Percentiles rank a stretch among this genome's conserved stretches.
Conservation (phyloP, 2,329 filamentous ascomycete species). For the Paradendryphiella salina region DNA sequence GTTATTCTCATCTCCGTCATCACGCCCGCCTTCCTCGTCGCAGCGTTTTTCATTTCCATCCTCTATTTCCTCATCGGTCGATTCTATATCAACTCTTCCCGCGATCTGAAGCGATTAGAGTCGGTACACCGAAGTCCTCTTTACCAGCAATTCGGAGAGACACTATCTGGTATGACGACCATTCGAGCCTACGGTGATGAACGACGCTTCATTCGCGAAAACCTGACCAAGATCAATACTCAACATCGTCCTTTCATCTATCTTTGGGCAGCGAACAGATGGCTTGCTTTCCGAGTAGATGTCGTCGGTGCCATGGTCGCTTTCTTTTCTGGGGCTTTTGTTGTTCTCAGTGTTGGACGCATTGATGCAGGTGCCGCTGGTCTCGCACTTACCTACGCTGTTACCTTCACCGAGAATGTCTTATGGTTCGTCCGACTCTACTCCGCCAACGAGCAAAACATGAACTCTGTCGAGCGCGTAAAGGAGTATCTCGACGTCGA, state of each 20-base stretch:
- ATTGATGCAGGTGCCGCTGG: slow-evolving; percentile 92
- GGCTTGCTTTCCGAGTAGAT: slow-evolving; percentile 92
- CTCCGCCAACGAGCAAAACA: slow-evolving; percentile 95
- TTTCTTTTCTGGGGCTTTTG: slow-evolving; percentile 91
- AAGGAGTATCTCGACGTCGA: slow-evolving; percentile 97
- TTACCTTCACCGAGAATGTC: slow-evolving; percentile 95
- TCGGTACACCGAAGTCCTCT: slow-evolving; percentile 91
- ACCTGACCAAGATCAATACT: slow-evolving; percentile 82
- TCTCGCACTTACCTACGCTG: slow-evolving; percentile 91
- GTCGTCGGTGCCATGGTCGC: slow-evolving; percentile 86
- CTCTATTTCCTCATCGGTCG: slow-evolving; percentile 81
- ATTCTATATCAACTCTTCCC: slow-evolving; percentile 90
- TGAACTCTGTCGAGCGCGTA: slow-evolving; percentile 97
- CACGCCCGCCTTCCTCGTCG: slow-evolving; percentile 87
- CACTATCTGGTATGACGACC: slow-evolving; percentile 89
- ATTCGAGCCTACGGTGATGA: slow-evolving; percentile 97
- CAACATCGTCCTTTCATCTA: slow-evolving; percentile 95
- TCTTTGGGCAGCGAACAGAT: slow-evolving; percentile 94
- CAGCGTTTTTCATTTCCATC: slow-evolving; percentile 79
- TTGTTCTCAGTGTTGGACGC: slow-evolving; percentile 77
- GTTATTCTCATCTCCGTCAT: slow-evolving; percentile 84
- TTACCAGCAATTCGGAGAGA: slow-evolving; percentile 98
- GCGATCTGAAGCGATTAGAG: slow-evolving; percentile 92
- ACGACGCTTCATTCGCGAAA: slow-evolving; percentile 89
- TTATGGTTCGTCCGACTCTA: slow-evolving; percentile 95